phyloP scores from a whole-genome alignment of 306 rosid genomes.

The Cicer arietinum region DNA sequence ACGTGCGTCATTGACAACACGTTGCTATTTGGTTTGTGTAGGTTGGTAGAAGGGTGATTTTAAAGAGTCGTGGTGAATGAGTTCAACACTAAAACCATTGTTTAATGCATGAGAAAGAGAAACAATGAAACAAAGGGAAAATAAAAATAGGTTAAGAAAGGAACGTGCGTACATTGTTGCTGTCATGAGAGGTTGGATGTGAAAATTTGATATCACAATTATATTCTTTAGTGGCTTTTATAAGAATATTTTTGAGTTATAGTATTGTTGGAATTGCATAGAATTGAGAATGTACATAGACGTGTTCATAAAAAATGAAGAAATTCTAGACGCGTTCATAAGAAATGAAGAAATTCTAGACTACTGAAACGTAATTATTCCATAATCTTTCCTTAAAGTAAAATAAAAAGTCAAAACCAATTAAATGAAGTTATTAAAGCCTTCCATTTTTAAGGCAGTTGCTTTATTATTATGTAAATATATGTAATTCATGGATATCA shows the following conservation, averaged over 20 bases:
- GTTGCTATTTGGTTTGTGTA: slow-evolving; percentile 32
- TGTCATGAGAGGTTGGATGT: neutral
- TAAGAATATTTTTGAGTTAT: neutral
- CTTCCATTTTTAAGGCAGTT: too few species aligned
- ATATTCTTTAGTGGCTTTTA: neutral
- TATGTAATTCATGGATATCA: too few species aligned
- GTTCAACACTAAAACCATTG: slow-evolving; percentile 45
- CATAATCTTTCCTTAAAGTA: too few species aligned
- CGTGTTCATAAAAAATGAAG: too few species aligned
- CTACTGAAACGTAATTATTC: too few species aligned
- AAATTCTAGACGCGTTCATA: too few species aligned
- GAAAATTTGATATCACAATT: neutral
- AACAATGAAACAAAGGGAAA: neutral
- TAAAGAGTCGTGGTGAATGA: slow-evolving; percentile 62
- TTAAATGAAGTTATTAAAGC: too few species aligned
- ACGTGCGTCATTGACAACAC: slow-evolving; percentile 40
- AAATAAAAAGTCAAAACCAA: too few species aligned
- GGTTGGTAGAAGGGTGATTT: slow-evolving; percentile 53
- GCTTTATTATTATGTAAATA: too few species aligned
- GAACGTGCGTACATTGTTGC: neutral
- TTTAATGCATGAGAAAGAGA: neutral
- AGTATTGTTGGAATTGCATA: too few species aligned
- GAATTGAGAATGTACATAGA: too few species aligned
- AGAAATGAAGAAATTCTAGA: too few species aligned
- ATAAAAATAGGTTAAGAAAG: neutral